phyloP scores from a whole-genome alignment of 441 rosid genomes.

The Iberis amara region DNA sequence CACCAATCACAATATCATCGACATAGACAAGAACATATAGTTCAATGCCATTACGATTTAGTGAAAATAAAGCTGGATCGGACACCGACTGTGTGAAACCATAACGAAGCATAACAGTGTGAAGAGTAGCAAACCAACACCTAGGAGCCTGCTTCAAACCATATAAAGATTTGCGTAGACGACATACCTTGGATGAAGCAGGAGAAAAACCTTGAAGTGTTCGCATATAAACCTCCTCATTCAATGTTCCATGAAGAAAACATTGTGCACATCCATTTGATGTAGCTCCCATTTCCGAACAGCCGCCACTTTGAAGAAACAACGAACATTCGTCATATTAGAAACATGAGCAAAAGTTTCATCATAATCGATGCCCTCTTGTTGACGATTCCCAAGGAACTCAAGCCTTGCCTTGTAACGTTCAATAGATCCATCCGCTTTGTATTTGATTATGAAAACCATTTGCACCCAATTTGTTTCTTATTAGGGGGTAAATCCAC shows the following conservation, averaged over 20 bases:
- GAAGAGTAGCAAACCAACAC: background rate
- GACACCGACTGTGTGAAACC: too few relatives aligned
- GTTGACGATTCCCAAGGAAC: background rate
- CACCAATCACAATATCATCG: too few relatives aligned
- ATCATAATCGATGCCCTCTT: background rate
- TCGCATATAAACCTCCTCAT: background rate
- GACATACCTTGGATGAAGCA: background rate
- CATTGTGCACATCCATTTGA: background rate
- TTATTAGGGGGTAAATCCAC: too few relatives aligned
- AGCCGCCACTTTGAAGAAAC: background rate
- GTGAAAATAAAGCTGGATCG: too few relatives aligned
- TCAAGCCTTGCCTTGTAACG: background rate
- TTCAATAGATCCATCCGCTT: background rate
- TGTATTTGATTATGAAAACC: too few relatives aligned
- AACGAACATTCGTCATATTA: background rate
- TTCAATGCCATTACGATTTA: too few relatives aligned
- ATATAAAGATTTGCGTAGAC: background rate
- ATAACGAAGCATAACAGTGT: too few relatives aligned
- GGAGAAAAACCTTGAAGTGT: background rate
- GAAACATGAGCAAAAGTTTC: background rate
- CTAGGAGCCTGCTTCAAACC: background rate
- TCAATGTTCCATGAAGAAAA: background rate
- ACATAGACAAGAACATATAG: too few relatives aligned
- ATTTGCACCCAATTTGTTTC: too few relatives aligned
- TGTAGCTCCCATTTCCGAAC: background rate